These are phyloP conservation scores for Wickerhamomyces strasburgensis DNA, from an alignment of 805 yeast genomes.

Conservation along the genomic window DNA sequence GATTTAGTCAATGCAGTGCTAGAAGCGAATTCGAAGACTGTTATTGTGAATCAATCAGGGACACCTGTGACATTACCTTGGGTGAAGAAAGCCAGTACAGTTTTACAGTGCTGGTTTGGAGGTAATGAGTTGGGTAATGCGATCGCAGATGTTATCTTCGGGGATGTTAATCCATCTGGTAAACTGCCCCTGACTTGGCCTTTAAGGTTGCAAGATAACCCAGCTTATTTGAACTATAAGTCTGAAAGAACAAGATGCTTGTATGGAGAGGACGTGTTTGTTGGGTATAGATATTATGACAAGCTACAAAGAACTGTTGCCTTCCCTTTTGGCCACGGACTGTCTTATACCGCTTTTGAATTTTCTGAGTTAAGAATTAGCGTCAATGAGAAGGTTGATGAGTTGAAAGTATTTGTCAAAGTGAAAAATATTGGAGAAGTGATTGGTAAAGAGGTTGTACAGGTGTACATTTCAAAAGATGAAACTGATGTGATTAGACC, in stretches of 20 bases:
- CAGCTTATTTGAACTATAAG: constrained; percentile 47
- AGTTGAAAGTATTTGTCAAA: constrained; percentile 29
- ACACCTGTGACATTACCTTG: constrained; percentile 59
- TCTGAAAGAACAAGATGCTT: constrained; percentile 47
- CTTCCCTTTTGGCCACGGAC: constrained; percentile 60
- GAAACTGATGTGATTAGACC: constrained; percentile 41
- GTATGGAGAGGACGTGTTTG: constrained; percentile 63
- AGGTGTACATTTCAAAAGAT: constrained; percentile 42
- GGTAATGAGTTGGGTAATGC: constrained; percentile 57
- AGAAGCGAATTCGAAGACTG: constrained; percentile 44
- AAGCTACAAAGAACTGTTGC: constrained; percentile 40
- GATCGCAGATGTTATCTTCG: constrained; percentile 53
- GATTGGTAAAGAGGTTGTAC: constrained; percentile 52
- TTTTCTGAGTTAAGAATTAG: constrained; percentile 33
- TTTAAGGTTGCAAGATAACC: constrained; percentile 44
- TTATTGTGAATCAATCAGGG: constrained; percentile 56
- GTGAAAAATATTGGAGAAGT: constrained; percentile 44
- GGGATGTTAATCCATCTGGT: constrained; percentile 54
- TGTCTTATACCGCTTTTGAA: constrained; percentile 52
- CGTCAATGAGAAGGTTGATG: constrained; percentile 24
- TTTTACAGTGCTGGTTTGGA: constrained; percentile 56
- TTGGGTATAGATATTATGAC: constrained; percentile 61
- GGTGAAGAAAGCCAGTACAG: constrained; percentile 38
- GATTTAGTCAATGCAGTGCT: constrained; percentile 41
- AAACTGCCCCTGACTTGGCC: constrained; percentile 56